Evolutionary conservation across 179 eudicot genomes (phyloP).

Genomic region (Actinidia chinensis): DNA sequence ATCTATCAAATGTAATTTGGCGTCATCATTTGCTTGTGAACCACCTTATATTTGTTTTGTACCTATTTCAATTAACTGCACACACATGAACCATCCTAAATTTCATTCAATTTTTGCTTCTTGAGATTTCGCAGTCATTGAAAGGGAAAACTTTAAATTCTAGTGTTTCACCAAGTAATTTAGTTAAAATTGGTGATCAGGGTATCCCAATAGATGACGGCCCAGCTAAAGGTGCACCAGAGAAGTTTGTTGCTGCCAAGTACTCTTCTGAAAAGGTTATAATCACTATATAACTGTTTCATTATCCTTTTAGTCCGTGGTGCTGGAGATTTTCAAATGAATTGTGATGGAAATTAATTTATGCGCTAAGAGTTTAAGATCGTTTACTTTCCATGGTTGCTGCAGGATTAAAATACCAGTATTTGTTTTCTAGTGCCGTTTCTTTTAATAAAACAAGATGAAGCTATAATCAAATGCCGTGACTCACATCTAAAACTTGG

Average conservation of each 20-base stretch:
- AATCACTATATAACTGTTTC: constrained; percentile 7
- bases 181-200: constrained; percentile 38
- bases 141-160: constrained; percentile 9
- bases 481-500: constrained; percentile 46
- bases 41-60: no score
- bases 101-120: background rate
- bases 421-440: constrained; percentile 47
- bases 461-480: constrained; percentile 43
- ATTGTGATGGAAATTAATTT: background rate
- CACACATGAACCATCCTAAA: background rate
- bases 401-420: constrained; percentile 76
- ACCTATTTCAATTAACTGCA: background rate
- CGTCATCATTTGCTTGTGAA: no score
- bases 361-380: constrained; percentile 22
- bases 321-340: constrained; percentile 1
- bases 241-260: constrained; percentile 88
- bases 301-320: background rate
- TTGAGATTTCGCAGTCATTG: background rate
- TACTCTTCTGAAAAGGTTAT: constrained; percentile 83
- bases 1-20: no score
- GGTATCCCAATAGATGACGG: constrained; percentile 68
- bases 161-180: background rate
- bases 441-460: constrained; percentile 49
- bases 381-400: constrained; percentile 49
- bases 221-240: constrained; percentile 47